phyloP scores from a whole-genome alignment of 2,329 filamentous ascomycete genomes.

The Penicillium sp. region DNA sequence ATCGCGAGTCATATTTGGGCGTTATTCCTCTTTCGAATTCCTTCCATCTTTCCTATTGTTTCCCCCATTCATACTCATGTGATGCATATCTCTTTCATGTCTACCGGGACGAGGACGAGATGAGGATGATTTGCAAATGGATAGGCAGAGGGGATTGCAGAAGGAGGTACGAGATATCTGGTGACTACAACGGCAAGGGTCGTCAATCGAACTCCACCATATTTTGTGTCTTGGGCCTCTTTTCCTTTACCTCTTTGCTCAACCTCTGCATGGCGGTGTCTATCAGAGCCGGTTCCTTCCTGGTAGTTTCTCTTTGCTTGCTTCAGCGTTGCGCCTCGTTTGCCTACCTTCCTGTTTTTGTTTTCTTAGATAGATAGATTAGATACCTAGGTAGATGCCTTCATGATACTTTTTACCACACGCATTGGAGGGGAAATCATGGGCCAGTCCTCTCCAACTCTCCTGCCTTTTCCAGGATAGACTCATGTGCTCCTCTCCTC shows the following conservation, averaged over 20 bases:
- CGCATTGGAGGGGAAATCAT: background rate
- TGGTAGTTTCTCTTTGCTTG: conserved; percentile 10
- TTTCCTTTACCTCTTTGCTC: conserved; percentile 11
- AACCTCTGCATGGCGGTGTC: conserved; percentile 17
- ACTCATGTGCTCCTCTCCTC: background rate
- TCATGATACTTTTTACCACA: background rate
- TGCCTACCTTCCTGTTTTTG: conserved; percentile 5
- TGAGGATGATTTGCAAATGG: background rate
- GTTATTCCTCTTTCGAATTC: conserved; percentile 8
- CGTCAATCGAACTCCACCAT: conserved; percentile 6
- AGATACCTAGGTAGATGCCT: conserved; percentile 23
- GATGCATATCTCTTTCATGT: conserved; percentile 19
- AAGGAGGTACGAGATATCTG: conserved; percentile 11
- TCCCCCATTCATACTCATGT: background rate
- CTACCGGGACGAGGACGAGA: background rate
- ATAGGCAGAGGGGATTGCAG: too few species aligned
- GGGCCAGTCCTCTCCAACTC: background rate
- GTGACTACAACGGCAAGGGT: conserved; percentile 20
- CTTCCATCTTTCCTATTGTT: background rate
- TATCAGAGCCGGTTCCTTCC: conserved; percentile 12
- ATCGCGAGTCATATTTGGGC: conserved; percentile 19
- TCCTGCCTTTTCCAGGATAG: conserved; percentile 9
- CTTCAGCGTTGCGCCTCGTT: conserved; percentile 7
- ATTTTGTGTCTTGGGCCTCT: conserved; percentile 1
- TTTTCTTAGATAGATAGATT: conserved; percentile 28